Evolutionary conservation across 2,329 filamentous ascomycete genomes (phyloP).

Genomic region (Zasmidium citrigriseum): DNA sequence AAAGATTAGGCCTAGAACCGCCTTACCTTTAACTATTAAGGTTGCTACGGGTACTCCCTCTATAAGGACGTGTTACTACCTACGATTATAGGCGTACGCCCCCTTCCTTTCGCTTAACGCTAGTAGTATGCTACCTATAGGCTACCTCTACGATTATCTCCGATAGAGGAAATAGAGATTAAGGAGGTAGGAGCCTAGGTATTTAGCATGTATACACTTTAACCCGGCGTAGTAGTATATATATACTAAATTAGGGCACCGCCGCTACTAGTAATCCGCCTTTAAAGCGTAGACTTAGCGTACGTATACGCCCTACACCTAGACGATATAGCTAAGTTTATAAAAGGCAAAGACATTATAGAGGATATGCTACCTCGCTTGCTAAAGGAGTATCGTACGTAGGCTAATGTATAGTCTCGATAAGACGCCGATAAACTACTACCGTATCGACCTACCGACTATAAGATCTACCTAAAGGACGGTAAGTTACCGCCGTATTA

Average conservation of each 20-base stretch:
- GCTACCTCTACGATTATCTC: no score
- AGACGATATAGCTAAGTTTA: neutral
- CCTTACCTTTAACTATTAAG: neutral
- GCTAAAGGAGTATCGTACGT: neutral
- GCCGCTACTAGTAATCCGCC: no score
- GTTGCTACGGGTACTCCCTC: neutral
- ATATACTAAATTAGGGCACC: no score
- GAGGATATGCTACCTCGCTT: neutral
- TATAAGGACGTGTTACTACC: neutral
- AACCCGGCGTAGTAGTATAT: neutral
- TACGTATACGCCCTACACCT: neutral
- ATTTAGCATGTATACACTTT: neutral
- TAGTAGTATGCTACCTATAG: no score
- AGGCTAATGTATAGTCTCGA: neutral
- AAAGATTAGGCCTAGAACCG: neutral
- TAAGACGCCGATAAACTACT: neutral
- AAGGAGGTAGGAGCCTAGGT: no score
- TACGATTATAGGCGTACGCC: no score
- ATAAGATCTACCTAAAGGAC: slow-evolving; percentile 9
- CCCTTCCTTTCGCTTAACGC: no score
- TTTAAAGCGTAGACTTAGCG: neutral
- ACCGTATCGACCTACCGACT: neutral
- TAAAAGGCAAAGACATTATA: neutral
- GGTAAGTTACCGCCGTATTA: neutral
- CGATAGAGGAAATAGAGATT: no score